phyloP scores from a whole-genome alignment of 2,329 filamentous ascomycete species.

The Aureobasidium leucospermi region DNA sequence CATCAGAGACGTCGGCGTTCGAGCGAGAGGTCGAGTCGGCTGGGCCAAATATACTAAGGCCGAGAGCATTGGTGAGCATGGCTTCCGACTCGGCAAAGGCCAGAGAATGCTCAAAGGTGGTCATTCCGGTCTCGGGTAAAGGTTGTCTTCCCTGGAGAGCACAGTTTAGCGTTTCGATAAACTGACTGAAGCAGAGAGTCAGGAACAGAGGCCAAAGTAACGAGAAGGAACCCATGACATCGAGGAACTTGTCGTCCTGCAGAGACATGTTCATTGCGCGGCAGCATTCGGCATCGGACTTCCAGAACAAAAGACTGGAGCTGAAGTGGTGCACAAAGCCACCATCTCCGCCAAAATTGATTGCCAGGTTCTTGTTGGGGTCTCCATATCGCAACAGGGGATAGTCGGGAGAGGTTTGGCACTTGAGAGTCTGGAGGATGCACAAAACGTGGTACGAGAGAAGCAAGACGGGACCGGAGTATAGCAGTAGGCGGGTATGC shows the following conservation, averaged over 20 bases:
- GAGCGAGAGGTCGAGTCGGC: constrained; percentile 29
- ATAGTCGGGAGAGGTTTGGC: constrained; percentile 61
- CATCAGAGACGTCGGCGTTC: constrained; percentile 18
- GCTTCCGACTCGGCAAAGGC: constrained; percentile 94
- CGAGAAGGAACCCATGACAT: constrained; percentile 68
- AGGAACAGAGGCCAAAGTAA: constrained; percentile 68
- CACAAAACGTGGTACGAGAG: constrained; percentile 61
- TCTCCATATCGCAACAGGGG: constrained; percentile 41
- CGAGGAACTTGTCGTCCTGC: constrained; percentile 41
- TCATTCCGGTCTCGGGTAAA: constrained; percentile 87
- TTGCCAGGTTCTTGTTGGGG: constrained; percentile 33
- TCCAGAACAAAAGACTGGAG: constrained; percentile 63
- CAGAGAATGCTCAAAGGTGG: constrained; percentile 88
- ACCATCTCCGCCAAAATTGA: constrained; percentile 51
- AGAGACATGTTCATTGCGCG: constrained; percentile 65
- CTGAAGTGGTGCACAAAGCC: constrained; percentile 65
- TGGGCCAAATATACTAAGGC: constrained; percentile 60
- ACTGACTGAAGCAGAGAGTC: constrained; percentile 65
- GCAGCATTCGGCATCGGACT: constrained; percentile 69
- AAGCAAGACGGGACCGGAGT: constrained; percentile 62
- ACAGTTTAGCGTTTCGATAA: constrained; percentile 81
- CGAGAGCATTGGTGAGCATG: constrained; percentile 72
- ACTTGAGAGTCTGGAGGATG: constrained; percentile 79
- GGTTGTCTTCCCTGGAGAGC: constrained; percentile 76
- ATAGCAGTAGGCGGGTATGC: constrained; percentile 62